These are phyloP conservation scores for Sherardia arvensis DNA, from an alignment of 257 asterid species.

Conservation along the genomic window DNA sequence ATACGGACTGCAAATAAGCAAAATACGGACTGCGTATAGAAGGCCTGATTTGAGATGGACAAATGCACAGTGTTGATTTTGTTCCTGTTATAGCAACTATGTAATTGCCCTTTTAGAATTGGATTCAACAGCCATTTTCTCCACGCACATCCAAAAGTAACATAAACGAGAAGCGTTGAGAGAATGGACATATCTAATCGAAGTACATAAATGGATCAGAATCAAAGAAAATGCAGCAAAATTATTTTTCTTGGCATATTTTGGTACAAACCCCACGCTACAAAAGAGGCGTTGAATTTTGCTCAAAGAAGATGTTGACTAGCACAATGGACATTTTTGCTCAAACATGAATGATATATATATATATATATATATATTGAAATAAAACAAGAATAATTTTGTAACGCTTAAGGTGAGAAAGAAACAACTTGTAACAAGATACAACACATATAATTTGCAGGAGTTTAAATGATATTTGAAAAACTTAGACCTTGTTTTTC, in stretches of 20 bases:
- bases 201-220: neutral
- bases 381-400: neutral
- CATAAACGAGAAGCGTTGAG: neutral
- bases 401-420: neutral
- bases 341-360: no score
- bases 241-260: neutral
- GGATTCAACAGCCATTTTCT: neutral
- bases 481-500: no score
- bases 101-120: neutral
- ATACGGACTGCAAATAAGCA: no score
- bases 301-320: neutral
- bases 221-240: neutral
- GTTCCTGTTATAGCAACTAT: neutral
- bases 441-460: neutral
- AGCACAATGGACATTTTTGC: no score
- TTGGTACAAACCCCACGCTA: neutral
- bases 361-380: no score
- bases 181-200: neutral
- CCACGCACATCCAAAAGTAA: neutral
- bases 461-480: no score
- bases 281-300: neutral
- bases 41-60: no score
- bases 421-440: neutral
- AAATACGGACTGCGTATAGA: no score
- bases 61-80: neutral